Evolutionary conservation across 345 rosid genomes (phyloP).

Genomic region (Raphanus sativus): DNA sequence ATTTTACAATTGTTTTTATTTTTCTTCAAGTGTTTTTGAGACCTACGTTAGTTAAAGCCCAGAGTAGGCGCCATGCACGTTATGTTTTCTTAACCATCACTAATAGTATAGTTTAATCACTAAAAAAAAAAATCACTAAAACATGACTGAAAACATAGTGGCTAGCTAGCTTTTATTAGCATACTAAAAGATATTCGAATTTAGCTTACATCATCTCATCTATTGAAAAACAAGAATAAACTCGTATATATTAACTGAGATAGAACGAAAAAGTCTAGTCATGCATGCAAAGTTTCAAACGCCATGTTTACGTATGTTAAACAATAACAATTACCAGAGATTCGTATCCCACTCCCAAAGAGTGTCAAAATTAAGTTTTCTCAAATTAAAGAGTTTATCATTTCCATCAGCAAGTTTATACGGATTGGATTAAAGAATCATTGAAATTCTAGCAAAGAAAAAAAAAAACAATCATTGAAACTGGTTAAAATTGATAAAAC

Average conservation of each 20-base stretch:
- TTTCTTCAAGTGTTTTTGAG: neutral
- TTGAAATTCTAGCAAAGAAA: no score
- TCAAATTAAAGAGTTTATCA: neutral
- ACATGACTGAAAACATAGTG: neutral
- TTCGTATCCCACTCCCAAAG: neutral
- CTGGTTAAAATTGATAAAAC: no score
- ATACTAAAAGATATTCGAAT: neutral
- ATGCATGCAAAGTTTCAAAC: neutral
- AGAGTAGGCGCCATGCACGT: slow-evolving; percentile 17
- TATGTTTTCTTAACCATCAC: neutral
- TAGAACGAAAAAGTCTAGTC: neutral
- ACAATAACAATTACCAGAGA: neutral
- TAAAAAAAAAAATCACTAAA: neutral
- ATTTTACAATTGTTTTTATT: neutral
- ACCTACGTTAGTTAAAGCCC: neutral
- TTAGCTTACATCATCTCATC: neutral
- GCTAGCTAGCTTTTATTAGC: neutral
- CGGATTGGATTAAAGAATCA: neutral
- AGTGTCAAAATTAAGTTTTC: neutral
- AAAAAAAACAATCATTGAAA: no score
- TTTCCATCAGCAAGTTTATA: neutral
- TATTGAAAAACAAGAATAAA: neutral
- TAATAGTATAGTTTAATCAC: neutral
- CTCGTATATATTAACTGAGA: neutral
- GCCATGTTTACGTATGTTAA: neutral